Evolutionary conservation across 1,284 basidiomycete genomes (phyloP), one percentile per base, ranked within the genome.

Genomic region (Trichosporon coremiiforme): DNA sequence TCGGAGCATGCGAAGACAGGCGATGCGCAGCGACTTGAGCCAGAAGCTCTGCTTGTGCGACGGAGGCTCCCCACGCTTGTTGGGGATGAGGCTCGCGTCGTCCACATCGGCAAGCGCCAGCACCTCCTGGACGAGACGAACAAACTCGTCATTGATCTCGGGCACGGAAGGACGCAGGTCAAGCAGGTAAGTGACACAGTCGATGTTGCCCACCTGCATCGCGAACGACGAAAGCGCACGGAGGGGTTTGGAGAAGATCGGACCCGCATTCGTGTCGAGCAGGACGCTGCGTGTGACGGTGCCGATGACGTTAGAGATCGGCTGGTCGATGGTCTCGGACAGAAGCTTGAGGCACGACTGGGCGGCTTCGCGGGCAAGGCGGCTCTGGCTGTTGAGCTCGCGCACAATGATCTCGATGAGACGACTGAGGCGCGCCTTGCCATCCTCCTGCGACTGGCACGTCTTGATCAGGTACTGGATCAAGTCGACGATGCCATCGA

Each of bases 181-280:
- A 71, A 96, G 87, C 79, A 93, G 93, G 81, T 95, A 99, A 20
- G 95, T 92, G 72, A 99, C 90, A 12, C 95, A 95, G 79, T 99
- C 97, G 70, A 99, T 95, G 87, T 98, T 95, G 36, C 95, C 97
- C 69, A 99, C 98, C 82, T 99, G 97, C 82, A 96, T 94, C 15
- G 92, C 88, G 80, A 98, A 96, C 1, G 95, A 95, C 0, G 95
- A 95, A 20, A 99, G 87, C 0, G 97, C 97, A 68, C 97, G 88
- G n/a, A 99, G 87, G 20, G 97, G 97, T 81, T 99, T 99, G 31
- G 92, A 93, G 85, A 94, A 99, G 77, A 99, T 96, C 0, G 91
- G 90, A 0, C 83, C 83, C 2, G 82, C 77, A 5, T 72, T 72
- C 10, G 77, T 72, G 20, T 89, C 88, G 65, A 98, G 86, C 80